Evolutionary conservation across 169 alveolate genomes (phyloP).

Genomic region (Cryptosporidium canis): DNA sequence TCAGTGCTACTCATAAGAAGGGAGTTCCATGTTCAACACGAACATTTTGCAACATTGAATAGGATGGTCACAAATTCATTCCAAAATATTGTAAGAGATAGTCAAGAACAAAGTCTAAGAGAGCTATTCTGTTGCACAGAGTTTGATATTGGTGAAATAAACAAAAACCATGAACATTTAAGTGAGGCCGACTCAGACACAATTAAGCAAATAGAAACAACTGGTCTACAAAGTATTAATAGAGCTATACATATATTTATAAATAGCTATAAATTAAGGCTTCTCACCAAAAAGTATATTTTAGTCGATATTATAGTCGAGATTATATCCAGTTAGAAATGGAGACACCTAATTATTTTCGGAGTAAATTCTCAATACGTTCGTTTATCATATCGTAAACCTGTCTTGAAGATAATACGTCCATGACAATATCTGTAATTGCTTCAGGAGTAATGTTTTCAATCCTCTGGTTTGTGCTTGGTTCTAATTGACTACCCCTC

Average conservation of each 20-base stretch:
- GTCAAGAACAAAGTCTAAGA: neutral
- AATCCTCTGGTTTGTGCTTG: neutral
- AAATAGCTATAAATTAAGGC: conserved; percentile 10
- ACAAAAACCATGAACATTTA: neutral
- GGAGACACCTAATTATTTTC: neutral
- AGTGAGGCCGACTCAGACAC: neutral
- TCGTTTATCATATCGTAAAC: conserved; percentile 57
- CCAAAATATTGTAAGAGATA: neutral
- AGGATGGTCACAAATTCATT: neutral
- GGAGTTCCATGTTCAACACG: neutral
- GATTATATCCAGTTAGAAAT: neutral
- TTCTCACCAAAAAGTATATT: neutral
- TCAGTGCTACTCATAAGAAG: neutral
- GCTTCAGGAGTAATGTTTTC: conserved; percentile 42
- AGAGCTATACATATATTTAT: neutral
- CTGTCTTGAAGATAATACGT: conserved; percentile 54
- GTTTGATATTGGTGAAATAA: neutral
- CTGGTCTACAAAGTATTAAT: neutral
- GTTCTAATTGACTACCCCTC: neutral
- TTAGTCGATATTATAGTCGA: conserved; percentile 10
- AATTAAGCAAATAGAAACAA: neutral
- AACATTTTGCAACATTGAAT: neutral
- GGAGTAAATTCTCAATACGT: conserved; percentile 37
- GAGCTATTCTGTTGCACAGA: neutral
- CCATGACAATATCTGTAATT: conserved; percentile 30